Evolutionary conservation across 495 filamentous ascomycete species (phyloP).

Genomic region (Penicillium soppii): DNA sequence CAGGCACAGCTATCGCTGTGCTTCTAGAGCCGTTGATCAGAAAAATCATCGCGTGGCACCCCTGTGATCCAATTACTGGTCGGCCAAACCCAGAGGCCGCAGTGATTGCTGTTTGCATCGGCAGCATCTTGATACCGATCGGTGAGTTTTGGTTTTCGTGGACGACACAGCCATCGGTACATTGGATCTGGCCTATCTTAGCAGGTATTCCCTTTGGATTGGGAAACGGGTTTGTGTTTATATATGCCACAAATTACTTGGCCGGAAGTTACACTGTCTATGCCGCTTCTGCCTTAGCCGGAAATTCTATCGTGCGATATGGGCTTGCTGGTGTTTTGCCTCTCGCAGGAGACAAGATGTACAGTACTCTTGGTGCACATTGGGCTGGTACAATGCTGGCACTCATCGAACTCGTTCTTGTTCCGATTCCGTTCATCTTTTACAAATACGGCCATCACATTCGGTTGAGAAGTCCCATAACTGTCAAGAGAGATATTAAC

Average conservation of each 20-base stretch:
- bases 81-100: constrained; percentile 63
- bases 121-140: constrained; percentile 59
- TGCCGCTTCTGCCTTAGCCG: constrained; percentile 68
- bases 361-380: constrained; percentile 59
- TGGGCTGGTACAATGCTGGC: constrained; percentile 75
- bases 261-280: constrained; percentile 70
- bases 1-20: constrained; percentile 64
- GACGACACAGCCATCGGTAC: constrained; percentile 66
- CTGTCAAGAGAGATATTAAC: constrained; percentile 56
- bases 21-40: constrained; percentile 61
- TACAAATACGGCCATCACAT: constrained; percentile 69
- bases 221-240: constrained; percentile 69
- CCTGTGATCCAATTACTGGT: constrained; percentile 65
- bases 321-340: constrained; percentile 63
- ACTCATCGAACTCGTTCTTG: constrained; percentile 59
- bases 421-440: constrained; percentile 75
- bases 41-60: constrained; percentile 61
- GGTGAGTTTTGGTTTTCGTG: constrained; percentile 74
- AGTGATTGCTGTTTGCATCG: constrained; percentile 65
- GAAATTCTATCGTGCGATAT: constrained; percentile 63
- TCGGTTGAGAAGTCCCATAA: constrained; percentile 57
- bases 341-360: constrained; percentile 68
- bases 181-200: constrained; percentile 68
- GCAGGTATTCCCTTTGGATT: constrained; percentile 72
- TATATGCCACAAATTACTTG: constrained; percentile 70